These are phyloP conservation scores for Nidularia pulvinata DNA, from an alignment of 768 basidiomycete species.

Conservation along the genomic window DNA sequence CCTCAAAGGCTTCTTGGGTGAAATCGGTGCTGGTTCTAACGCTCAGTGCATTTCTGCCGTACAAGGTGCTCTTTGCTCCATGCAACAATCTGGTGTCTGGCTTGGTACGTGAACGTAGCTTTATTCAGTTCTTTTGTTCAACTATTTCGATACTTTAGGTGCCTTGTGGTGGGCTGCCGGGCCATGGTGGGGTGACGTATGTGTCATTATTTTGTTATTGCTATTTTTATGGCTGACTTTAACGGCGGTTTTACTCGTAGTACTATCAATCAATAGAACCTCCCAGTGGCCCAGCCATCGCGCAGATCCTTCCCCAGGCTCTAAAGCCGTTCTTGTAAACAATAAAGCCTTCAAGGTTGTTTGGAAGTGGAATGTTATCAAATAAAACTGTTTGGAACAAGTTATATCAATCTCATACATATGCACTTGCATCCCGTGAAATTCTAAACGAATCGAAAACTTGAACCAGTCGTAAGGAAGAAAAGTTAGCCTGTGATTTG, in stretches of 20 bases:
- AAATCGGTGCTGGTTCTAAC: constrained; percentile 56
- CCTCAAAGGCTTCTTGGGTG: constrained; percentile 65
- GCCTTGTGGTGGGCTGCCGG: constrained; percentile 61
- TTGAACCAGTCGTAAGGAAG: too few species aligned
- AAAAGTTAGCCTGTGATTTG: too few species aligned
- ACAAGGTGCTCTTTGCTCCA: constrained; percentile 52
- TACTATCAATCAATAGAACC: constrained; percentile 67
- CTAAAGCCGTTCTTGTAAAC: constrained; percentile 18
- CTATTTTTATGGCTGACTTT: background rate
- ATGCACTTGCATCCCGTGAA: too few species aligned
- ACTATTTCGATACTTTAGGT: constrained; percentile 5
- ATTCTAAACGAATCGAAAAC: too few species aligned
- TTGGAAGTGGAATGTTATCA: too few species aligned
- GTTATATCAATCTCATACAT: too few species aligned
- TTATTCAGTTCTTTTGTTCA: background rate
- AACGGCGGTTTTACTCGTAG: constrained; percentile 12
- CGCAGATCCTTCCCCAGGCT: constrained; percentile 44
- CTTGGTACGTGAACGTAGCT: constrained; percentile 30
- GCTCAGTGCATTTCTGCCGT: constrained; percentile 44
- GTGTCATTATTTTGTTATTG: constrained; percentile 15
- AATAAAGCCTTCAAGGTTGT: background rate
- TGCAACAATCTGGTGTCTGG: constrained; percentile 64
- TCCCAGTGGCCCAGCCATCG: constrained; percentile 50
- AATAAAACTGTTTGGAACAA: too few species aligned
- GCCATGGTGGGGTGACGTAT: constrained; percentile 57